These are phyloP conservation scores for Brasenia schreberi DNA, from an alignment of 164 flowering plant genomes.

Conservation along the genomic window DNA sequence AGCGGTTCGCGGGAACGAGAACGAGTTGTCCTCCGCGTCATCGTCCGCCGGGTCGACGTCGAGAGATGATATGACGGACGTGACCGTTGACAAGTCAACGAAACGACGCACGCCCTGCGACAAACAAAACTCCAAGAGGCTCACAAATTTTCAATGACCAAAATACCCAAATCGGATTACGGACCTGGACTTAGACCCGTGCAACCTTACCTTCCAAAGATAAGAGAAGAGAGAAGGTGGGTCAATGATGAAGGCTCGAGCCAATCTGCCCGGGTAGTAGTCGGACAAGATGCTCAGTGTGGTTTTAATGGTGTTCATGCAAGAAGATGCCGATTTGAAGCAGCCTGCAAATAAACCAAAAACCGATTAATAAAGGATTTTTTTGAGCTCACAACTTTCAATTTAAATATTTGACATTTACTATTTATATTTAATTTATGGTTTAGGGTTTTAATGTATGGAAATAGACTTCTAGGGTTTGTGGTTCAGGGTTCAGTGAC, in stretches of 20 bases:
- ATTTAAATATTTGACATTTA: background rate
- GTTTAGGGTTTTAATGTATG: too few relatives aligned
- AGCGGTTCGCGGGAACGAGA: constrained; percentile 46
- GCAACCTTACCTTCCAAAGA: constrained; percentile 82
- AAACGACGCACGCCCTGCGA: constrained; percentile 90
- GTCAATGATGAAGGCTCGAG: constrained; percentile 77
- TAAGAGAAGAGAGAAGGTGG: constrained; percentile 91
- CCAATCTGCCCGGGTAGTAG: constrained; percentile 73
- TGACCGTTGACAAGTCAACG: constrained; percentile 56
- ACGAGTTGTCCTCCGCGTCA: constrained; percentile 60
- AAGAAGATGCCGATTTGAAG: constrained; percentile 97
- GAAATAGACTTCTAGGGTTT: too few relatives aligned
- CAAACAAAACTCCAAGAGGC: background rate
- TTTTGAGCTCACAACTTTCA: background rate
- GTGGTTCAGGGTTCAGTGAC: too few relatives aligned
- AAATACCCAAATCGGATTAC: background rate
- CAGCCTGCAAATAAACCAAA: constrained; percentile 48
- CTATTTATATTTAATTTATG: background rate
- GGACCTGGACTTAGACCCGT: background rate
- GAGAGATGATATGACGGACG: constrained; percentile 51
- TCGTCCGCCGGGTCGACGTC: constrained; percentile 16
- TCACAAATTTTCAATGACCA: too few relatives aligned
- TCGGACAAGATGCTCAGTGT: constrained; percentile 73
- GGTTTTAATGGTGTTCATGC: constrained; percentile 63
- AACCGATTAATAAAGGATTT: background rate